Base-by-base conservation (phyloP, 2,329 filamentous ascomycete species). In the Orbilia oligospora region DNA sequence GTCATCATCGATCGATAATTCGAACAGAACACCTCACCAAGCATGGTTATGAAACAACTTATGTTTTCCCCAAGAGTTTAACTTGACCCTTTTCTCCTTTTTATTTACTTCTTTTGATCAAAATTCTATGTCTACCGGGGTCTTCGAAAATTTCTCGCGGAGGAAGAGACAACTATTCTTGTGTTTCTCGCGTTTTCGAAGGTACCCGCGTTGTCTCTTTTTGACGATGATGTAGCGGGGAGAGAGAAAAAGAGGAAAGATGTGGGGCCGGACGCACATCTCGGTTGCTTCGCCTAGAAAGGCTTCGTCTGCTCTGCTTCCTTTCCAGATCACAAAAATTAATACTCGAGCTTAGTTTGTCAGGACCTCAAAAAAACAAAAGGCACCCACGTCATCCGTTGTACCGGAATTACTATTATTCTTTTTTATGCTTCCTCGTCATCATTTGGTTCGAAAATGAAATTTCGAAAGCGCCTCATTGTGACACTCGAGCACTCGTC, bases 121-220 rank as follows among this genome's bases (percentile, higher is more conserved):
- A 41, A 41, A 16, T 20, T 46, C n/a, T 20, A 20, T 18, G 10
- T 20, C 16, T 46, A 18, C 44, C 2, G 8, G 44, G 44, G 18
- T 20, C 20, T 20, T 16, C 4, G 14, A 46, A n/a, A 30, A 30
- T 30, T 30, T 46, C n/a, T 46, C 44, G 44, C 44, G 48, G 22
- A 27, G 20, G 20, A 49, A 22, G 46, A 51, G 46, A 10, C 38
- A 41, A 41, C 38, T 41, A 41, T 41, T 36, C 33, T 36, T 36
- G 33, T 8, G 33, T 36, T 36, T 9, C 33, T 36, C 33, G 33
- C 33, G 33, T n/a, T n/a, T 44, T 44, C 3, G 38, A 44, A 2
- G 4, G 3, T n/a, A n/a, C 44, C 36, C 55, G 56, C 68, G 68
- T 46, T 71, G 49, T 71, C 30, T 65, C 56, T 46, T 71, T 71